Base-by-base conservation (phyloP, 2,329 filamentous ascomycete species). In the Venturiaceae sp. region DNA sequence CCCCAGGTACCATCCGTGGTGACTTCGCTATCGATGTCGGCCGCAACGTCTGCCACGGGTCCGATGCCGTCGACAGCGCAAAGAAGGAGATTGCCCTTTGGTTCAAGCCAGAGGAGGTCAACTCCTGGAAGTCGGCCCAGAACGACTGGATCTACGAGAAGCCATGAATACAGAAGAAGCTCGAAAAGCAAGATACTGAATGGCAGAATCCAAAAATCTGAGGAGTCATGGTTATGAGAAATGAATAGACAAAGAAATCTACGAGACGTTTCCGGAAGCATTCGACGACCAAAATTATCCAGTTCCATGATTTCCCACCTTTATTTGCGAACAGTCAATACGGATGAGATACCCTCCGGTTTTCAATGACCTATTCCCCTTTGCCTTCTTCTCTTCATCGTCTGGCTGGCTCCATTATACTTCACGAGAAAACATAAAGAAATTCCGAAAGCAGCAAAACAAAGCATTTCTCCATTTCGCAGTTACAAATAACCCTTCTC, bases 11-110 rank as follows among this genome's bases (percentile, higher is more conserved):
- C 81, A 99, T 99, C 84, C 92, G 94, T 81, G 92, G 91, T 77
- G 88, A 92, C 82, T 91, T 76, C 76, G 88, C 88, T 76, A 88
- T 92, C 69, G 86, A 90, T 70, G 87, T 91, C 74, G 94, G 94
- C 80, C 90, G 92, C 77, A 99, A 99, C 83, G 91, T 97, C 81
- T 97, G 92, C 89, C 94, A 99, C 86, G 94, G 94, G 75, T 96
- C 91, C 78, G 94, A 99, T 84, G 86, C 83, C 75, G 92, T 99
- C 78, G 94, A 99, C 86, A 96, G 85, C 82, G 94, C 94, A 79
- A 85, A 97, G 88, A 96, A 97, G 89, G 94, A 99, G 84, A 99
- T 99, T 75, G 87, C 87, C 71, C 86, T 97, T 74, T 99, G 94
- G 94, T 99, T 99, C 88, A 86, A 88, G 79, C 81, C 88, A 67